Evolutionary conservation across 306 rosid genomes (phyloP), one percentile per base, ranked within the genome.

Genomic region (Cicer yamashitae): DNA sequence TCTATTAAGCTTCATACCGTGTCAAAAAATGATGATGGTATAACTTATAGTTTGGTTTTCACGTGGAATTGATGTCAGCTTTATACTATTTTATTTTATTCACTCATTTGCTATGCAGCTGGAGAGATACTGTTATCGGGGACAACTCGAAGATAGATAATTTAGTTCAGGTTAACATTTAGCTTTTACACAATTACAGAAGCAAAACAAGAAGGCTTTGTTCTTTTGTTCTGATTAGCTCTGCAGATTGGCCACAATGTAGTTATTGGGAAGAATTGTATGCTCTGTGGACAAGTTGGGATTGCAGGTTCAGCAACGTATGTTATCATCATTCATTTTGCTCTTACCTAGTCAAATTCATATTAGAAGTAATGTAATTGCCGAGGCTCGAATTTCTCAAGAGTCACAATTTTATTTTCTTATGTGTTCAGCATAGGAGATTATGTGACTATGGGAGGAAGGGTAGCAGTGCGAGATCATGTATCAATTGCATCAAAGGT

Each of bases 241-340:
- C 79, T 86, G 81, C 87, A 94, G 98, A 86, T 91, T 52, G 97
- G 91, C 73, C 97, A 91, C 77, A 94, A 91, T 89, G 96, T 91
- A 72, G 89, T 89, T 41, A 84, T 91, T 74, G 98, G 93, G 79
- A 84, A 86, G 68, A 85, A 77, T 65, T 94, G 98, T 83, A 77
- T 91, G 89, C 91, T 94, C 58, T 91, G 98, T 89, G 98, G 97
- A 60, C 97, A 91, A 90, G 97, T 85, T 73, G 98, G 98, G 69
- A 89, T 94, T 85, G 96, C 97, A 46, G 97, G 98, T 62, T 94
- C 97, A 5, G 98, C 84, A 66, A 91, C 87, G 97, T 91, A 89
- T 3, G 90, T 82, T 59, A 37, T 53, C 38, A 60, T 30, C 52
- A 12, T 79, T 69, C 30, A 0, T 39, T 61, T 5, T 48, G 12